phyloP scores from a whole-genome alignment of 169 alveolate species.

The Cryptosporidium viatorum region DNA sequence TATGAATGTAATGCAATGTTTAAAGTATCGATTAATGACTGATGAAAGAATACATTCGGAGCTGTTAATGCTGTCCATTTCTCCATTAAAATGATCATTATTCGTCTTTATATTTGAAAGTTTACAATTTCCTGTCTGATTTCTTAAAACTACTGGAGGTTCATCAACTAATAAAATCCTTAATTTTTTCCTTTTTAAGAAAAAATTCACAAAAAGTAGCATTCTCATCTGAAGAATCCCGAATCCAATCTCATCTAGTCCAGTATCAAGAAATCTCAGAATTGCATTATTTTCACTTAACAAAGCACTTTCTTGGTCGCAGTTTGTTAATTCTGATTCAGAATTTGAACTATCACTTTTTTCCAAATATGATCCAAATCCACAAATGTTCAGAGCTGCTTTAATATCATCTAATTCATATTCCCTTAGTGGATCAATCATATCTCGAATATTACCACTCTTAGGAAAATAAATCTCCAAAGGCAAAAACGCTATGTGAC shows the following conservation, averaged over 20 bases:
- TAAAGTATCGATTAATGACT: conserved; percentile 26
- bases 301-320: neutral
- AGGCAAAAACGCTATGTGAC: conserved; percentile 46
- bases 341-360: neutral
- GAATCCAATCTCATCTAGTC: conserved; percentile 4
- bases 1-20: conserved; percentile 51
- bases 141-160: conserved; percentile 57
- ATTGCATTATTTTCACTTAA: neutral
- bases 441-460: conserved; percentile 30
- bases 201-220: conserved; percentile 55
- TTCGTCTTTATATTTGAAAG: neutral
- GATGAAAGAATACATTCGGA: conserved; percentile 40
- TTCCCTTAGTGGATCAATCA: conserved; percentile 46
- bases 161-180: conserved; percentile 60
- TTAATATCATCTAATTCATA: neutral
- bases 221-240: conserved; percentile 57
- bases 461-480: conserved; percentile 33
- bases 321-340: neutral
- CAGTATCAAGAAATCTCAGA: neutral
- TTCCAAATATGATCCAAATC: conserved; percentile 43
- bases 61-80: neutral
- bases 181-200: conserved; percentile 19
- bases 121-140: neutral
- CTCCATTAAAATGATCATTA: neutral
- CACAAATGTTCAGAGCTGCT: conserved; percentile 61